Evolutionary conservation across 2,329 filamentous ascomycete species (phyloP), one percentile per base, ranked within the genome.

Genomic region (Furcasterigmium furcatum): DNA sequence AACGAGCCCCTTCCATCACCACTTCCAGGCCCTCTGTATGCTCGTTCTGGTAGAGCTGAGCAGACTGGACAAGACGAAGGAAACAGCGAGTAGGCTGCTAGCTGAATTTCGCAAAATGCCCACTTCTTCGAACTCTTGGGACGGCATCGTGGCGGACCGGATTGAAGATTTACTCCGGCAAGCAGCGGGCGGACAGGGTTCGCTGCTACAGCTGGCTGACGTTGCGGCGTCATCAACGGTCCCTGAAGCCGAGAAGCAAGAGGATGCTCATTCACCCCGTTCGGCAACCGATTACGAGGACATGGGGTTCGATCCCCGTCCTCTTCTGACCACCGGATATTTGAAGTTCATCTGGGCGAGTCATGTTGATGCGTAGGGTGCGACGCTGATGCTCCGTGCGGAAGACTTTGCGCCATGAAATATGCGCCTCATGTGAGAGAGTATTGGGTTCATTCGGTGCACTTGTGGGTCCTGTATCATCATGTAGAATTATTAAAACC

Each of bases 1-100:
- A 8, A 67, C 79, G 38, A 84, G 75, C 44, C 85, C 85, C 0
- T 66, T 89, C 38, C 82, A 81, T 45, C 82, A 88, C 57, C 83
- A 89, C 57, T 85, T 85, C 52, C 76, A 76, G 44, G 75, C 74
- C 12, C 69, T 88, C 9, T 73, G 76, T 2, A 70, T 77, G 10
- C 68, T 87, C 56, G 76, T 78, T n/a, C 67, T 90, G 4, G 64
- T 80, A 40, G 79, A 84, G 52, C 69, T 88, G 27, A 66, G 67
- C 25, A 79, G 76, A 53, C 64, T 76, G 9, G 74, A 80, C 9
- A 70, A 67, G 49, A 80, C 76, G 3, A 74, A 72, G 38, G 76
- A 80, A 5, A 80, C 84, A 52, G 82, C 82, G 1, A 69, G 69
- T 13, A 67, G 69, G 46, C 68, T 80, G 8, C 69, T 85, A 20